phyloP scores from a whole-genome alignment of 1,284 basidiomycete species.

The Cutaneotrichosporon arboriforme region DNA sequence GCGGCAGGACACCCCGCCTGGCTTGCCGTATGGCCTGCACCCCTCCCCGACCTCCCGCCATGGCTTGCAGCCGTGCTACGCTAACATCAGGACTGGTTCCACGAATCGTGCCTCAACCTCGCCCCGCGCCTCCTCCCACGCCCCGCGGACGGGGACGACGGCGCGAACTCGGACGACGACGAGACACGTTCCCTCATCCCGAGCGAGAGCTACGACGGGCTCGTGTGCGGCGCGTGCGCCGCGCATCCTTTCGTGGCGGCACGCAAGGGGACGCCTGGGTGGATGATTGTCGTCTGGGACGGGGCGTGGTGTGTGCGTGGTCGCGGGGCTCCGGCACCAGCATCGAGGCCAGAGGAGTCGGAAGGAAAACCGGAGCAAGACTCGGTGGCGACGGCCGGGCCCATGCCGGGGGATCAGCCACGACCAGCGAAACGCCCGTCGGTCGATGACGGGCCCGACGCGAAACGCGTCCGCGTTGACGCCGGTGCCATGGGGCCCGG shows the following conservation, averaged over 20 bases:
- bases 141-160: background rate
- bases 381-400: background rate
- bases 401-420: background rate
- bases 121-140: conserved; percentile 11
- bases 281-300: conserved; percentile 41
- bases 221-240: conserved; percentile 40
- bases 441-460: conserved; percentile 4
- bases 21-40: too few species aligned
- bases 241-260: conserved; percentile 8
- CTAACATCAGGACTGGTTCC: conserved; percentile 46
- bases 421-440: conserved; percentile 6
- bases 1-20: too few species aligned
- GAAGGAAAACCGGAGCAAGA: background rate
- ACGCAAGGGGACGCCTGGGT: conserved; percentile 37
- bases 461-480: conserved; percentile 3
- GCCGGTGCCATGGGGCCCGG: background rate
- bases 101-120: conserved; percentile 44
- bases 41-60: too few species aligned
- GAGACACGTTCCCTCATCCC: conserved; percentile 38
- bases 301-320: conserved; percentile 27
- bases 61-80: too few species aligned
- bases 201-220: conserved; percentile 40
- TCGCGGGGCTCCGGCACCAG: background rate
- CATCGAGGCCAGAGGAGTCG: background rate
- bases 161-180: conserved; percentile 29